phyloP scores from a whole-genome alignment of 805 yeast genomes.

The Isabelozyma gotoi region DNA sequence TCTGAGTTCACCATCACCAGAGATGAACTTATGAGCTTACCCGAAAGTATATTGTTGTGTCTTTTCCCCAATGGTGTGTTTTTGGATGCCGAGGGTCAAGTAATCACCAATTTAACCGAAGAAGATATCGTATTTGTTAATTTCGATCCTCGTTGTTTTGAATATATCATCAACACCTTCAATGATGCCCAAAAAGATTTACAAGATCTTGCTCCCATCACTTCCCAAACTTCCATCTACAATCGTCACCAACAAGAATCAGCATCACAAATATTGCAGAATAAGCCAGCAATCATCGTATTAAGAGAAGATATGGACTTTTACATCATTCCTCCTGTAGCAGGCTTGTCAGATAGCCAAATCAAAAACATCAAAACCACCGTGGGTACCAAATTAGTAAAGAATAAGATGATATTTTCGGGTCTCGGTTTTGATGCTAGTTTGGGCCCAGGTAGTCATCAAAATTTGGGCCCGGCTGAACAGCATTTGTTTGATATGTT shows the following conservation, averaged over 20 bases:
- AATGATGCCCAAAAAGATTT: slow-evolving; percentile 66
- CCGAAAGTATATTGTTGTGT: slow-evolving; percentile 85
- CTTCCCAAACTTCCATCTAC: slow-evolving; percentile 32
- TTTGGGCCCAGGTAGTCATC: slow-evolving; percentile 34
- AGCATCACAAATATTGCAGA: slow-evolving; percentile 65
- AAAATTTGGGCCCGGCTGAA: slow-evolving; percentile 81
- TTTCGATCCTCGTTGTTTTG: slow-evolving; percentile 83
- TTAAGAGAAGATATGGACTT: slow-evolving; percentile 92
- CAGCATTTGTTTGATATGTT: slow-evolving; percentile 93
- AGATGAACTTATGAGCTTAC: slow-evolving; percentile 86
- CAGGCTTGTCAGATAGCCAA: slow-evolving; percentile 54
- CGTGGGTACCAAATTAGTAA: slow-evolving; percentile 66
- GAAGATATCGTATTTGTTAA: slow-evolving; percentile 79
- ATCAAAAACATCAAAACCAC: slow-evolving; percentile 68
- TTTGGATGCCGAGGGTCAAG: slow-evolving; percentile 72
- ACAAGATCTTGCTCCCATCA: slow-evolving; percentile 20
- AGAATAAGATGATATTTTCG: slow-evolving; percentile 63
- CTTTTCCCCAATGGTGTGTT: slow-evolving; percentile 90
- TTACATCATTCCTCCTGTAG: slow-evolving; percentile 79
- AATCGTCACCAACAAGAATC: slow-evolving; percentile 15
- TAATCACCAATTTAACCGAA: slow-evolving; percentile 76
- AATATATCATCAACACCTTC: slow-evolving; percentile 75
- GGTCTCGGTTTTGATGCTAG: slow-evolving; percentile 65
- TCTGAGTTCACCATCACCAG: slow-evolving; percentile 71
- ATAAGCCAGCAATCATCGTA: slow-evolving; percentile 88